phyloP scores from a whole-genome alignment of 2,329 filamentous ascomycete species.

The Calonectria ilicicola region DNA sequence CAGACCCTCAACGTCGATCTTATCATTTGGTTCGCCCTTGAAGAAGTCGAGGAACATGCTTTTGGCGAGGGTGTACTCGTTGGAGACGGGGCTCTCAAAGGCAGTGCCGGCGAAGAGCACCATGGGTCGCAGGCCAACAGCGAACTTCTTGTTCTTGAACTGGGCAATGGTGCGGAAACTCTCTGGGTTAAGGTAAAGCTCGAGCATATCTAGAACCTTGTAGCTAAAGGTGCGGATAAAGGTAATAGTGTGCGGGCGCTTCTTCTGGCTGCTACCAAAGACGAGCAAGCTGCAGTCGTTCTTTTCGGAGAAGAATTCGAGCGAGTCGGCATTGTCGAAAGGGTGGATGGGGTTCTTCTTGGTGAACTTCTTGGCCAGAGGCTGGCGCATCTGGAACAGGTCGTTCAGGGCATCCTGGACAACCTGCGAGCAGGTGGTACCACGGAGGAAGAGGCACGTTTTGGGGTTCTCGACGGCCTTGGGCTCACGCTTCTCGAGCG shows the following conservation, averaged over 20 bases:
- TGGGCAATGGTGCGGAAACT: constrained; percentile 77
- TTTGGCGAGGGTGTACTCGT: constrained; percentile 88
- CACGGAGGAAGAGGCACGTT: constrained; percentile 88
- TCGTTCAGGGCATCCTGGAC: constrained; percentile 88
- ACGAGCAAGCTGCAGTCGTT: constrained; percentile 91
- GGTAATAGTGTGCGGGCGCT: constrained; percentile 92
- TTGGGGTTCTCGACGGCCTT: constrained; percentile 92
- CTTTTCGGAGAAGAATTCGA: constrained; percentile 97
- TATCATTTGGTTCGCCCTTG: constrained; percentile 78
- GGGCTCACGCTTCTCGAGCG: constrained; percentile 91
- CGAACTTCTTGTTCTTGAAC: constrained; percentile 82
- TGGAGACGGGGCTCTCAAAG: constrained; percentile 84
- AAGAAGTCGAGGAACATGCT: constrained; percentile 92
- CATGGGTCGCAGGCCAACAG: constrained; percentile 88
- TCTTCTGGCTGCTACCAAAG: constrained; percentile 90
- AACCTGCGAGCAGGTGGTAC: constrained; percentile 85
- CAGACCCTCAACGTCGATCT: constrained; percentile 94
- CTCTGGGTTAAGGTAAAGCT: constrained; percentile 84
- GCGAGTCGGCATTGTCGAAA: constrained; percentile 87
- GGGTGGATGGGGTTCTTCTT: constrained; percentile 98
- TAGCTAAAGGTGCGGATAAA: constrained; percentile 85
- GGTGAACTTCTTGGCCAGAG: constrained; percentile 88
- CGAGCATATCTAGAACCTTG: constrained; percentile 94
- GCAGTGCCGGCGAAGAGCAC: constrained; percentile 89
- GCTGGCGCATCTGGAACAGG: constrained; percentile 85